A percentile compares a stretch with the other conserved stretches of the same genome.
These are phyloP conservation scores for Cryphonectria nitschkei DNA, from an alignment of 2,329 filamentous ascomycete genomes.

Conservation along the genomic window DNA sequence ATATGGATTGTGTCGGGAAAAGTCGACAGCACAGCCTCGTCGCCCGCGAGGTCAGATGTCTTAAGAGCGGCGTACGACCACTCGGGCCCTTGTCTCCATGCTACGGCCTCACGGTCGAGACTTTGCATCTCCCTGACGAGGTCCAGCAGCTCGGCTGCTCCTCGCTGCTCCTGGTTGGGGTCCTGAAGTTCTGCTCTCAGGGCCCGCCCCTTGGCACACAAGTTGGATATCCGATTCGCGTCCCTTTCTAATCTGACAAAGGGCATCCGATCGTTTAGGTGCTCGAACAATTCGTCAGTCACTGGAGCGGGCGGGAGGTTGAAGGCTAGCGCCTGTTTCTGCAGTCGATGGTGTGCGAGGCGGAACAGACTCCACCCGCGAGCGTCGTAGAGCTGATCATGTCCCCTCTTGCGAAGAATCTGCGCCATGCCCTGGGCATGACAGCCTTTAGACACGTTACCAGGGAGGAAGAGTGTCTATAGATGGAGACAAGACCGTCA, in stretches of 20 bases:
- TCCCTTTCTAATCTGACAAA: conserved; percentile 38
- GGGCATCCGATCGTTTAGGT: conserved; percentile 36
- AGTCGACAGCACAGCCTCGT: background rate
- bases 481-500: conserved; percentile 9
- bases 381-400: conserved; percentile 40
- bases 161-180: conserved; percentile 15
- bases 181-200: conserved; percentile 31
- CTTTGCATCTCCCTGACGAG: conserved; percentile 38
- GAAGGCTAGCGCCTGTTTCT: conserved; percentile 43
- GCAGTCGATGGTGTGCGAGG: conserved; percentile 44
- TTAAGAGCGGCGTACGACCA: conserved; percentile 39
- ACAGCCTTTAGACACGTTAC: conserved; percentile 34
- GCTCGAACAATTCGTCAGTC: conserved; percentile 37
- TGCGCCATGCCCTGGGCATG: conserved; percentile 47
- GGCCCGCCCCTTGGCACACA: conserved; percentile 38
- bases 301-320: conserved; percentile 36
- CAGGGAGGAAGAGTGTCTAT: conserved; percentile 41
- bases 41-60: conserved; percentile 30
- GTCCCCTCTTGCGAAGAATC: conserved; percentile 42
- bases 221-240: conserved; percentile 34
- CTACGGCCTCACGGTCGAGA: conserved; percentile 37
- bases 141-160: conserved; percentile 30
- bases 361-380: conserved; percentile 46
- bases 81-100: conserved; percentile 39
- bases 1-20: conserved; percentile 39